Evolutionary conservation across 1,284 basidiomycete genomes (phyloP), one percentile per base, ranked within the genome.

Genomic region (Blastosporella zonata): DNA sequence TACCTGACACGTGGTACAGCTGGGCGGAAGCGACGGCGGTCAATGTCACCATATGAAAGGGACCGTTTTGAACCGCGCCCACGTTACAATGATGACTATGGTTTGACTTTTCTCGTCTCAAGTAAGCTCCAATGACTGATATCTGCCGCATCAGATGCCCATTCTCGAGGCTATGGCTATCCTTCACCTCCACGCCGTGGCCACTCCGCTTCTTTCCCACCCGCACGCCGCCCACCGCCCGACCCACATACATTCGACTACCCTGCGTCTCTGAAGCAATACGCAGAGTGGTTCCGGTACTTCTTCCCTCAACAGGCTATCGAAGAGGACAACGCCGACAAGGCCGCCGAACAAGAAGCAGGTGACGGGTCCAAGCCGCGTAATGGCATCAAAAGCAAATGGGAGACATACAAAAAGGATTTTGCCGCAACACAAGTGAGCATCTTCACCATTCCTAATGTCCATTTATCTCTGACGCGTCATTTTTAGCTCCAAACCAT

Each of bases 331-430:
- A 81, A 74, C 49, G 81, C 82, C 42, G 85, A 90, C 71, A 87
- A 89, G 67, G 86, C 74, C 54, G 87, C 87, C 10, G 87, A 89
- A 58, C 81, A 83, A 63, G 86, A 88, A 62, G 87, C 87, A 9
- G 86, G 81, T 21, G 82, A 88, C 61, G 88, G 86, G 47, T 73
- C 82, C 46, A 82, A 88, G 68, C 82, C 90, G 58, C 79, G 87
- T 49, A 86, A 92, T 64, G 86, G 87, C 42, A 88, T 90, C 64
- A 82, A 80, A 67, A 66, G 78, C 54, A 81, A 82, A 44, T 96
- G 92, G 82, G 93, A 95, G 67, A 89, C 90, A 61, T 95, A 95
- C 66, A 90, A 92, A 69, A 93, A 92, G 66, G 87, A 90, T 47
- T 94, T 93, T 63, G 73, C 83, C 47, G 84, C 84, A 36, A 78